Percentiles rank a stretch among this genome's conserved stretches.
Evolutionary conservation across 768 basidiomycete species (phyloP).

Genomic region (Russula sp.): DNA sequence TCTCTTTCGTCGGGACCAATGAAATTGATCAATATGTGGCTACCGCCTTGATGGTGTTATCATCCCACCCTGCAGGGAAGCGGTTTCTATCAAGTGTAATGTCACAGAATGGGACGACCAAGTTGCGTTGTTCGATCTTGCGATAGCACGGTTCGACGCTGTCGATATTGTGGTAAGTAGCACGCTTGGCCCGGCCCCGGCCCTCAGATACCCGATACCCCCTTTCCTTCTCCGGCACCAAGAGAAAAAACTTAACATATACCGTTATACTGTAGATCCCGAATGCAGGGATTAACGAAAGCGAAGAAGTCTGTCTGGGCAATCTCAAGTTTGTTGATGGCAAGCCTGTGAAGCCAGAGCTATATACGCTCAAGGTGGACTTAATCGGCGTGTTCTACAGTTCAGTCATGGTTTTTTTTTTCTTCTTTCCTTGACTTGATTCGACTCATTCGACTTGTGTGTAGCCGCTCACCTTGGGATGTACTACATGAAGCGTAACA

Average conservation of each 20-base stretch:
- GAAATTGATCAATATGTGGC: too few relatives aligned
- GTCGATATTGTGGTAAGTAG: constrained; percentile 51
- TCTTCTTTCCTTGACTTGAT: background rate
- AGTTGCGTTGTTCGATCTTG: constrained; percentile 50
- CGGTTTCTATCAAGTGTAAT: constrained; percentile 45
- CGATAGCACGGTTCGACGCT: constrained; percentile 45
- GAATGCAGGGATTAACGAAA: constrained; percentile 36
- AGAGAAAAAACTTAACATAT: too few relatives aligned
- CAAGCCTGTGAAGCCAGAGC: constrained; percentile 44
- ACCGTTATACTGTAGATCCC: background rate
- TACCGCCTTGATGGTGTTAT: background rate
- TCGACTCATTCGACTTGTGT: too few relatives aligned
- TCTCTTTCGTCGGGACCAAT: background rate
- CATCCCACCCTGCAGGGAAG: constrained; percentile 38
- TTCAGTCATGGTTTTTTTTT: constrained; percentile 33
- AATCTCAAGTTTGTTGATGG: constrained; percentile 35
- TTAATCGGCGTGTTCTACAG: constrained; percentile 49
- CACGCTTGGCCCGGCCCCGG: too few relatives aligned
- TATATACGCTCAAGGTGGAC: constrained; percentile 51
- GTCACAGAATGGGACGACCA: constrained; percentile 56
- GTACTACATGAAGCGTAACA: constrained; percentile 47
- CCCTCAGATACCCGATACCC: too few relatives aligned
- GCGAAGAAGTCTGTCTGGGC: constrained; percentile 30
- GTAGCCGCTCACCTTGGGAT: constrained; percentile 50
- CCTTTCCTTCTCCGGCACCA: too few relatives aligned